Evolutionary conservation across 805 yeast species (phyloP).

Genomic region (Pichia nanzhaoensis): DNA sequence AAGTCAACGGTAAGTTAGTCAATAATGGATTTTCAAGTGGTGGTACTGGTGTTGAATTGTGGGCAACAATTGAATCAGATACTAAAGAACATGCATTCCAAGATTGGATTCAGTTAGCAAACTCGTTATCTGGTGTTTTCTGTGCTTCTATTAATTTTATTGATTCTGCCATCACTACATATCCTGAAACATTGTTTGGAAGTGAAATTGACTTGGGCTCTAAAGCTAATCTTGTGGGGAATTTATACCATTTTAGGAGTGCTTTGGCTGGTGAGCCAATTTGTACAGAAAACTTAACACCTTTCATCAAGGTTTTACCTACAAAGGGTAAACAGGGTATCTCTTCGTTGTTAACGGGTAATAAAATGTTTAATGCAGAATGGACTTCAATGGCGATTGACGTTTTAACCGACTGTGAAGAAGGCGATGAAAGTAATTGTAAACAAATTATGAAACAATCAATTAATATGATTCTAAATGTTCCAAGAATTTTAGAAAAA

Average conservation of each 20-base stretch:
- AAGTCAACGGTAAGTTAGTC: slow-evolving; percentile 80
- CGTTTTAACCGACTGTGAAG: slow-evolving; percentile 49
- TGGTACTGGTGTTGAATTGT: slow-evolving; percentile 91
- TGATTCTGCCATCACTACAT: slow-evolving; percentile 70
- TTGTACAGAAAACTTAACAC: slow-evolving; percentile 95
- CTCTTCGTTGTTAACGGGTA: slow-evolving; percentile 81
- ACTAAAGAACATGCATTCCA: slow-evolving; percentile 46
- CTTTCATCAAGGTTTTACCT: slow-evolving; percentile 83
- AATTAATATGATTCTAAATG: slow-evolving; percentile 67
- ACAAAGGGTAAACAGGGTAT: slow-evolving; percentile 89
- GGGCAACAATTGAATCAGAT: slow-evolving; percentile 75
- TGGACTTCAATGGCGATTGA: slow-evolving; percentile 96
- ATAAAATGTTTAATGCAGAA: slow-evolving; percentile 78
- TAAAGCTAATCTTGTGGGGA: slow-evolving; percentile 30
- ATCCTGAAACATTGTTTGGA: slow-evolving; percentile 41
- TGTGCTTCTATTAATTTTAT: slow-evolving; percentile 93
- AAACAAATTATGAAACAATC: slow-evolving; percentile 52
- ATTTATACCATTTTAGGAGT: slow-evolving; percentile 61
- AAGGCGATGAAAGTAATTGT: slow-evolving; percentile 31
- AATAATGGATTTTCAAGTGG: slow-evolving; percentile 66
- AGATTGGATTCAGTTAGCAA: slow-evolving; percentile 67
- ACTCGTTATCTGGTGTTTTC: slow-evolving; percentile 80
- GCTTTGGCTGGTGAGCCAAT: slow-evolving; percentile 92
- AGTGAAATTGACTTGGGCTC: slow-evolving; percentile 20
- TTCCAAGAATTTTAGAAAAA: slow-evolving; percentile 60